phyloP scores from a whole-genome alignment of 352 stramenopile genomes.

The Globisporangium iwayamae region DNA sequence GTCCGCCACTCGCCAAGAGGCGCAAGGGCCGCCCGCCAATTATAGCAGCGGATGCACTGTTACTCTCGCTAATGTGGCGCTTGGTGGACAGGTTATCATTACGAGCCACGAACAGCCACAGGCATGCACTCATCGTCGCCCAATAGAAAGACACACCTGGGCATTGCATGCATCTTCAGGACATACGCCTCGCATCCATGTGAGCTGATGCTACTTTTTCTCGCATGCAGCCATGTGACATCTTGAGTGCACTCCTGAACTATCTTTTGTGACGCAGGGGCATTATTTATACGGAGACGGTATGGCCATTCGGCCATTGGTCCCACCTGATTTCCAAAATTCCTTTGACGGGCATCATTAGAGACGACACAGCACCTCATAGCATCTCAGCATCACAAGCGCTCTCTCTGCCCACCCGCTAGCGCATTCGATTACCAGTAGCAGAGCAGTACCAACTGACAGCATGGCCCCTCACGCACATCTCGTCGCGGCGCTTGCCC shows the following conservation, averaged over 20 bases:
- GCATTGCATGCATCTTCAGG: neutral
- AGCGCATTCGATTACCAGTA: neutral
- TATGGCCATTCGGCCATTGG: neutral
- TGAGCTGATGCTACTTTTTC: neutral
- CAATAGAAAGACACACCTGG: neutral
- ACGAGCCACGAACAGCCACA: neutral
- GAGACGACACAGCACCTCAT: neutral
- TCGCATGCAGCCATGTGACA: neutral
- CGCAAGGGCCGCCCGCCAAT: neutral
- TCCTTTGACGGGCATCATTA: constrained; percentile 5
- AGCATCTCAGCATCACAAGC: too few species aligned
- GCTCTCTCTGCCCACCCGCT: neutral
- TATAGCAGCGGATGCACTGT: neutral
- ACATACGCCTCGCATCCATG: neutral
- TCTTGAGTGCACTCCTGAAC: neutral
- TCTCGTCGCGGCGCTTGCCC: neutral
- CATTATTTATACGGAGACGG: constrained; percentile 2
- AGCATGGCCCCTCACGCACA: neutral
- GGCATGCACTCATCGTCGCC: neutral
- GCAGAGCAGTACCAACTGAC: neutral
- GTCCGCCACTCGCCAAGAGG: neutral
- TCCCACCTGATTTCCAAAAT: constrained; percentile 6
- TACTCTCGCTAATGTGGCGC: too few species aligned
- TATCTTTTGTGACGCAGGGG: neutral
- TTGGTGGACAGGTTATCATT: too few species aligned